A percentile compares a stretch with the other conserved stretches of the same genome.
Evolutionary conservation across 495 filamentous ascomycete species (phyloP).

Genomic region (Penicillium robsamsonii): DNA sequence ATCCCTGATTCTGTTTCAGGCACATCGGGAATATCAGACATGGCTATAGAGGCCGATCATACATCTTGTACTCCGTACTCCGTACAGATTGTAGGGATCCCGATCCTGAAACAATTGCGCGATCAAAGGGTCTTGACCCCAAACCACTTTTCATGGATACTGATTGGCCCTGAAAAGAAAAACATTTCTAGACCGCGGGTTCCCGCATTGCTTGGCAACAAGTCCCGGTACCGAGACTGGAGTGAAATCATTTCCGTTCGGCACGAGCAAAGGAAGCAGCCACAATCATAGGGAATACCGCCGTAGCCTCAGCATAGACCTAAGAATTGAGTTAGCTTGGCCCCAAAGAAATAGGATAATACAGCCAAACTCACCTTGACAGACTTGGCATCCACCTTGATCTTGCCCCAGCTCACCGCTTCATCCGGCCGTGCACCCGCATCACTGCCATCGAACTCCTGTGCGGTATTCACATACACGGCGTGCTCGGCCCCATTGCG

Average conservation of each 20-base stretch:
- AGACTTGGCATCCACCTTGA: conserved; percentile 77
- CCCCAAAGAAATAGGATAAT: not conserved
- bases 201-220: conserved; percentile 18
- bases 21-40: too few relatives aligned
- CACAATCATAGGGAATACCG: conserved; percentile 90
- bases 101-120: conserved; percentile 1
- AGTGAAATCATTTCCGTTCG: conserved; percentile 6
- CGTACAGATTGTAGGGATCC: not conserved
- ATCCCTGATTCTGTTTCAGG: too few relatives aligned
- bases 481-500: conserved; percentile 93
- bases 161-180: conserved; percentile 3
- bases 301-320: conserved; percentile 91
- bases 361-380: conserved; percentile 65
- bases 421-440: conserved; percentile 94
- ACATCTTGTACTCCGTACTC: not conserved
- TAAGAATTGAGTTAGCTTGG: conserved; percentile 18
- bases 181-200: conserved; percentile 6
- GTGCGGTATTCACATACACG: conserved; percentile 93
- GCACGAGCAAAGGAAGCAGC: conserved; percentile 81
- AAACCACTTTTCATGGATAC: not conserved
- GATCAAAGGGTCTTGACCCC: not conserved
- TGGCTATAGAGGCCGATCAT: not conserved
- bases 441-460: conserved; percentile 97
- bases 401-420: conserved; percentile 98
- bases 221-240: conserved; percentile 4